Evolutionary conservation across 1,139 yeast species (phyloP), one percentile per base, ranked within the genome.

Genomic region (Pichia kudriavzevii): DNA sequence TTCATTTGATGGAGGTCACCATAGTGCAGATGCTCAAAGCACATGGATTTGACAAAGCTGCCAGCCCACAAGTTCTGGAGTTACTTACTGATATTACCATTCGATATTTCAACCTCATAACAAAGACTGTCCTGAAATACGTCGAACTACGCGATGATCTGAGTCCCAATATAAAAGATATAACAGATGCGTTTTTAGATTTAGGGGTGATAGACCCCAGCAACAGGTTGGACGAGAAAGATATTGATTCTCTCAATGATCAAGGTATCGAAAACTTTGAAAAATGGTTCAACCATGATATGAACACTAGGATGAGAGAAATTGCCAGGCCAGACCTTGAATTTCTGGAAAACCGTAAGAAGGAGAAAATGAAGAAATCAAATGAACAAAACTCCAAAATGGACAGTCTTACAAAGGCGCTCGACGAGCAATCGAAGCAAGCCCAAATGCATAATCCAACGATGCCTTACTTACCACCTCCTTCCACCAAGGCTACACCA

Each of bases 1-100:
- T 54, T 28, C 56, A 52, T 30, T 41, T 55, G 7, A 39, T 56
- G 31, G 41, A 56, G 33, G 42, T 55, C 6, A 45, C 60, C 4
- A 43, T 56, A 12, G 52, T 49, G 1, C 60, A 57, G 32, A 42
- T 57, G 26, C 39, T 57, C 24, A 49, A 49, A 30, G 55, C 60
- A 1, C 59, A 56, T 25, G 61, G 61, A 1, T 57, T 55, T 35
- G 49, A 46, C 21, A 44, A 42, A 26, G 50, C 55, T 20, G 41
- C 43, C 28, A 50, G 52, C 30, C 39, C 48, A 12, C 42, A 34
- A n/a, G 48, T 52, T 3, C 35, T 56, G 11, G 61, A 57, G 21
- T 46, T 54, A 5, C 34, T 56, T 9, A 48, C 58, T 0, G 61
- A 56, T 38, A 41, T 56, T 6, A 52, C 52, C 23, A 38, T 54